phyloP scores from a whole-genome alignment of 805 yeast genomes.

The Kuraishia borneana region DNA sequence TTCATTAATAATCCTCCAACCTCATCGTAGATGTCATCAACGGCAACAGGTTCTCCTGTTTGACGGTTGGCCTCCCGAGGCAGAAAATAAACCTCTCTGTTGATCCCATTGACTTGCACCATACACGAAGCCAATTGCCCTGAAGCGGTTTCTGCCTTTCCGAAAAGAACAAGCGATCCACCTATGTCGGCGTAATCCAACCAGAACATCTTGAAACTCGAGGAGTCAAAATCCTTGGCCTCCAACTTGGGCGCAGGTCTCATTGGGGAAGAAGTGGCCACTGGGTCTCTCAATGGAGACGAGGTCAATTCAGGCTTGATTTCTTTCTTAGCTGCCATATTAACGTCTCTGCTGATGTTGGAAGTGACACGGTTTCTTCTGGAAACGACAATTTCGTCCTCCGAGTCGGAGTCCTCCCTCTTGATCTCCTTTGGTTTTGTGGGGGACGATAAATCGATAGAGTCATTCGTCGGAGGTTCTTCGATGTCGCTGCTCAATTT shows the following conservation, averaged over 20 bases:
- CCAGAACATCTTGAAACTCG: constrained; percentile 69
- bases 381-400: constrained; percentile 46
- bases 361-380: constrained; percentile 36
- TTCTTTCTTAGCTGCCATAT: constrained; percentile 22
- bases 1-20: constrained; percentile 54
- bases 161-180: constrained; percentile 60
- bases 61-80: constrained; percentile 38
- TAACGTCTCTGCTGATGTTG: constrained; percentile 28
- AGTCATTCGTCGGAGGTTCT: constrained; percentile 15
- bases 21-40: constrained; percentile 71
- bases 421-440: neutral
- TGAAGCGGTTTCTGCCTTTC: constrained; percentile 57
- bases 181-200: constrained; percentile 77
- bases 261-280: constrained; percentile 10
- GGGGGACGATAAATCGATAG: neutral
- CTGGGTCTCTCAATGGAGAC: constrained; percentile 8
- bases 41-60: constrained; percentile 21
- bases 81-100: constrained; percentile 65
- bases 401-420: constrained; percentile 30
- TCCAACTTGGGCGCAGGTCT: constrained; percentile 17
- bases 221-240: constrained; percentile 23
- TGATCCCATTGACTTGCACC: constrained; percentile 61
- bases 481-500: constrained; percentile 3
- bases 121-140: constrained; percentile 59
- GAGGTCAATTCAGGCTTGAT: constrained; percentile 6